Conservation (phyloP, 2,329 filamentous ascomycete species). For the Chrysoporthe puriensis region DNA sequence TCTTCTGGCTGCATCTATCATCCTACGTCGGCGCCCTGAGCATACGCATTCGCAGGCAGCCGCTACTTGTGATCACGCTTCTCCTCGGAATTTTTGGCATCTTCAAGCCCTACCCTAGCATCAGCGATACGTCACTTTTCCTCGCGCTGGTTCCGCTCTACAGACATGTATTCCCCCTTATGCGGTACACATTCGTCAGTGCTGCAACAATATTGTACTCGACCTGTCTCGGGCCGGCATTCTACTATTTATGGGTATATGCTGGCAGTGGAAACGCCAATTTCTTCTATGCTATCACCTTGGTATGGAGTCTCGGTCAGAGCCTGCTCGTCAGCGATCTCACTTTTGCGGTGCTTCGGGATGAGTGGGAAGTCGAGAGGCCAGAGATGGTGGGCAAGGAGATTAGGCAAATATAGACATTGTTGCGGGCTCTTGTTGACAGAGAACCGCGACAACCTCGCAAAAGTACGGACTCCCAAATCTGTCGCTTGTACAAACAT, state of each 20-base stretch:
- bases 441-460: neutral
- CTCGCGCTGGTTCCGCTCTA: conserved; percentile 82
- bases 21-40: conserved; percentile 88
- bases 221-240: conserved; percentile 86
- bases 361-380: conserved; percentile 91
- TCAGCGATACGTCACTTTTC: conserved; percentile 87
- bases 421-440: too few relatives aligned
- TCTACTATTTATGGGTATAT: conserved; percentile 98
- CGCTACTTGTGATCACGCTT: conserved; percentile 82
- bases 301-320: conserved; percentile 95
- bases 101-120: conserved; percentile 96
- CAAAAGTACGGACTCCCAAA: neutral
- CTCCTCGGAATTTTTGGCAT: conserved; percentile 88
- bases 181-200: conserved; percentile 91
- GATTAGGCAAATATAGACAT: conserved; percentile 69
- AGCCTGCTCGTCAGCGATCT: conserved; percentile 86
- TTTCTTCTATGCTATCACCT: conserved; percentile 98
- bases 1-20: conserved; percentile 95
- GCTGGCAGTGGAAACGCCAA: conserved; percentile 97
- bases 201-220: conserved; percentile 84
- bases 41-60: conserved; percentile 81
- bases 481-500: neutral
- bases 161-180: conserved; percentile 88
- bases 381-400: conserved; percentile 91
- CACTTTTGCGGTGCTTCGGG: conserved; percentile 83